Conservation (phyloP, 805 yeast species). For the Candida xyloterini region DNA sequence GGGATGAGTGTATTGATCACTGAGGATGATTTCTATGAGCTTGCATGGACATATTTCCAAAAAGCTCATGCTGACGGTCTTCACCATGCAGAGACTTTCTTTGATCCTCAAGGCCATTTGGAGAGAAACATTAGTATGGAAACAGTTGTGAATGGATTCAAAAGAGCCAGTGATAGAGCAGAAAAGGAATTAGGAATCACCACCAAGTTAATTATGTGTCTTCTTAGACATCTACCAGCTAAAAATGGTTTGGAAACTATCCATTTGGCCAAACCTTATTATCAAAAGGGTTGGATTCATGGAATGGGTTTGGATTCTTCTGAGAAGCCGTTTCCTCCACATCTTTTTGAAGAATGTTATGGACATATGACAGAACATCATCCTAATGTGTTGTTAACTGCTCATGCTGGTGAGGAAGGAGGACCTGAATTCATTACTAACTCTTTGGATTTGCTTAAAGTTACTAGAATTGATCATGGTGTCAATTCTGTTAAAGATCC, state of each 20-base stretch:
- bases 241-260: constrained; percentile 56
- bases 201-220: constrained; percentile 75
- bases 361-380: constrained; percentile 42
- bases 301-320: constrained; percentile 84
- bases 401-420: constrained; percentile 91
- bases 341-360: constrained; percentile 64
- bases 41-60: constrained; percentile 70
- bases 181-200: constrained; percentile 56
- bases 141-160: constrained; percentile 61
- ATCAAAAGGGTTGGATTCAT: constrained; percentile 55
- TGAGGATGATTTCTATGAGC: constrained; percentile 71
- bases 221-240: constrained; percentile 72
- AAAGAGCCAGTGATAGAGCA: constrained; percentile 66
- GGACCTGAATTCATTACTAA: constrained; percentile 63
- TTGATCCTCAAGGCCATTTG: constrained; percentile 83
- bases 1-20: constrained; percentile 73
- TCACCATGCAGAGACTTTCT: constrained; percentile 71
- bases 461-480: constrained; percentile 79
- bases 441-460: constrained; percentile 57
- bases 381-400: constrained; percentile 63
- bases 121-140: constrained; percentile 62
- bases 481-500: constrained; percentile 58
- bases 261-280: constrained; percentile 48
- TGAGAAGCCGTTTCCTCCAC: constrained; percentile 77
- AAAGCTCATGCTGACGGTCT: constrained; percentile 60